Percentiles rank a stretch among this genome's conserved stretches.
These are phyloP conservation scores for Yamadazyma philogaea DNA, from an alignment of 805 yeast genomes.

Conservation along the genomic window DNA sequence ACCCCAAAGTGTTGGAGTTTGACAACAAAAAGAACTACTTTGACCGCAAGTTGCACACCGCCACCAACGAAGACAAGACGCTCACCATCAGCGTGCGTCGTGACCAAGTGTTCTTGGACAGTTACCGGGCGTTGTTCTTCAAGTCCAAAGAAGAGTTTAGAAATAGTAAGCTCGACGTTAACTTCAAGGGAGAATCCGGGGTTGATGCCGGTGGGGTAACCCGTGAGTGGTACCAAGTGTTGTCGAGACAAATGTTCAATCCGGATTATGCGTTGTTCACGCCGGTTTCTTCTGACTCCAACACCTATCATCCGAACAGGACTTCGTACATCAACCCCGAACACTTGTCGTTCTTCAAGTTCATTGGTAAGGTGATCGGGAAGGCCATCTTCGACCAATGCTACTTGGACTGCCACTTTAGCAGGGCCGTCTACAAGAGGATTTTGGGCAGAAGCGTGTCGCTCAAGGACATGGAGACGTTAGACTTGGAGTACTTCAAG, in stretches of 20 bases:
- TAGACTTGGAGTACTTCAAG: constrained; percentile 89
- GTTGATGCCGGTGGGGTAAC: constrained; percentile 98
- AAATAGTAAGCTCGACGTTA: constrained; percentile 68
- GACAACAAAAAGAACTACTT: constrained; percentile 90
- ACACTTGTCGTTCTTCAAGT: constrained; percentile 87
- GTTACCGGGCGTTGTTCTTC: constrained; percentile 78
- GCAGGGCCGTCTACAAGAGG: constrained; percentile 89
- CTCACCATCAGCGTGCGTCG: constrained; percentile 71
- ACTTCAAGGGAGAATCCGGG: constrained; percentile 92
- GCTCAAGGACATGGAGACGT: constrained; percentile 88
- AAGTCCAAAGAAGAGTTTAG: constrained; percentile 72
- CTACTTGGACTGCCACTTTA: constrained; percentile 89
- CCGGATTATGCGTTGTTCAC: constrained; percentile 90
- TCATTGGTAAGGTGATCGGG: constrained; percentile 91
- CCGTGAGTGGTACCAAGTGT: constrained; percentile 94
- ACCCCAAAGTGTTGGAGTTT: constrained; percentile 87
- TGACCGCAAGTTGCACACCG: constrained; percentile 64
- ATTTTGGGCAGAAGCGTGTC: constrained; percentile 77
- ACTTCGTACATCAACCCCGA: constrained; percentile 92
- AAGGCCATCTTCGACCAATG: constrained; percentile 88
- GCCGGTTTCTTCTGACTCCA: constrained; percentile 87
- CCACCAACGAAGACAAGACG: constrained; percentile 43
- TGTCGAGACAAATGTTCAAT: constrained; percentile 92
- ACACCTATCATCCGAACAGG: constrained; percentile 93
- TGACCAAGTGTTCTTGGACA: constrained; percentile 88